Base-by-base conservation (phyloP, 345 rosid species). In the Dovyalis caffra region DNA sequence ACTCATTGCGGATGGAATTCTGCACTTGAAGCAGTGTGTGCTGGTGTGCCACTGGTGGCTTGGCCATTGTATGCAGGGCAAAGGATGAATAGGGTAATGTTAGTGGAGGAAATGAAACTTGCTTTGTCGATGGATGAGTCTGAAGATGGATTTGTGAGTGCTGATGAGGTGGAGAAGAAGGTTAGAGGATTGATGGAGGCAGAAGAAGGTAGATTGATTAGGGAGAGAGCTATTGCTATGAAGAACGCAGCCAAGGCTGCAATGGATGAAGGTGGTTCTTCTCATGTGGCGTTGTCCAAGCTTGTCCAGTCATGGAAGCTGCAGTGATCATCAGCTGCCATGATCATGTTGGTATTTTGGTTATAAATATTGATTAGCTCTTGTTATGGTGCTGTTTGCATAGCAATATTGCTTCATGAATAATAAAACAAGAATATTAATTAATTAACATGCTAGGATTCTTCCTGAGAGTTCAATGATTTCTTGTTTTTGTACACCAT, bases 1-100 rank as follows among this genome's bases (percentile, higher is more conserved):
- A 90, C 87, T 65, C 95, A 90, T 73, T 85, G 93, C 32, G 93
- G 97, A 2, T 92, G 92, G 95, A 92, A 89, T 72, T 88, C 93
- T 1, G 73, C 83, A 26, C 87, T 92, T 0, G 97, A 89, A 76
- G 79, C 91, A 0, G 77, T 89, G 37, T 74, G 81, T 7, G 87
- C 87, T 0, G 93, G 94, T 1, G 84, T 85, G 56, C 88, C 86
- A 0, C 80, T 88, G 90, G 57, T 88, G 31, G 90, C 86, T 0
- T 88, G 87, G 91, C 91, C 90, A 0, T 72, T 85, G 8, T 85
- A 88, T 20, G 87, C 86, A 1, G 92, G 84, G 78, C 90, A 86
- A 45, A 71, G 63, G 74, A 18, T 75, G 28, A 88, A 75, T 9
- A 72, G 3, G 74, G 75, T 79, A 65, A 0, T 85, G 45, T 15